Base-by-base conservation (phyloP, 139 green algal species). In the Raphidocelis subcapitata region DNA sequence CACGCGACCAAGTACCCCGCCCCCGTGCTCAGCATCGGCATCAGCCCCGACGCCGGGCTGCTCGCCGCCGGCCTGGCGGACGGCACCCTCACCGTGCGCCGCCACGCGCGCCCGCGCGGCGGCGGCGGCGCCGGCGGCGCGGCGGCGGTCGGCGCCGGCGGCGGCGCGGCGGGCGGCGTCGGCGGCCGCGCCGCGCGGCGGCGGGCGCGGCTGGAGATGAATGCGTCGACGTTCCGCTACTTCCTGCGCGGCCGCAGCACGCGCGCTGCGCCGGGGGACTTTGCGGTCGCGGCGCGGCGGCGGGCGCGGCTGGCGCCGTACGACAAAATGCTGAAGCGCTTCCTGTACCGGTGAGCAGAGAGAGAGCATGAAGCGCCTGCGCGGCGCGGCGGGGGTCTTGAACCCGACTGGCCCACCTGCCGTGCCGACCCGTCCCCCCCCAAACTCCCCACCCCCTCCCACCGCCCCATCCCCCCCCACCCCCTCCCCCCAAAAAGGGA, bases 41-140 rank as follows among this genome's bases (percentile, higher is more conserved):
- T 97, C 2, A 90, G 91, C 0, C 82, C 87, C 2, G 85, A 93
- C 73, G 83, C 72, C 62, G 76, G 71, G n/a, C 62, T 83, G 46
- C 82, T 99, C 51, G 95, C 91, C 15, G 94, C 97, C 54, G 95
- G 94, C 23, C 88, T 95, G 81, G 88, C 92, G 2, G 90, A 95
- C 68, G 91, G 92, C 20, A 81, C 80, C 56, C 83, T 99, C 29
- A 88, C 80, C 14, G 80, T 93, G 32, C 80, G 88, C 21, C 79
- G 82, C 10, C 85, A 93, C 47, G 70, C 69, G 18, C 67, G 67
- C 33, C 79, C 72, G 23, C 41, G 64, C 1, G 47, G 36, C 3
- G 26, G 55, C 36, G 49, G 47, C 5, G 29, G 20, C 36, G 55
- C 61, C 57, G 54, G 54, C 54, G 54, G 51, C 32, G 36, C 12